phyloP scores from a whole-genome alignment of 352 stramenopile species.

The Globisporangium abappressorium region DNA sequence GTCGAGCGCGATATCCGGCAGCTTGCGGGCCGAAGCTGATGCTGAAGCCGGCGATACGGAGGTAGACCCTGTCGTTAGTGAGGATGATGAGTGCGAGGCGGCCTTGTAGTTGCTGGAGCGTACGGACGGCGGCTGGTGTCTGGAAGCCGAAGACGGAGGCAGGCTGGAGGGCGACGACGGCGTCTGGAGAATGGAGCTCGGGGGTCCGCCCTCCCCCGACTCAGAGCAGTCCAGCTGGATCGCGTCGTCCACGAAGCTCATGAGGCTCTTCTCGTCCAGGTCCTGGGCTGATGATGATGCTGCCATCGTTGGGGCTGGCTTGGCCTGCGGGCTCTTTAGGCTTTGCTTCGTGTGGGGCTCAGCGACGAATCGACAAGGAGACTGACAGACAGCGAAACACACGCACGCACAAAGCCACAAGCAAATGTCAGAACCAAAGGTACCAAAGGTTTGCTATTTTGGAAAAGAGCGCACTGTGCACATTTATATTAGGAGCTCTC shows the following conservation, averaged over 20 bases:
- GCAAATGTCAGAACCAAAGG: neutral
- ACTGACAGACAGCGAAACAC: neutral
- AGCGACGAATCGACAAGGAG: neutral
- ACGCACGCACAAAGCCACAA: neutral
- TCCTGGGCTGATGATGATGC: conserved; percentile 2
- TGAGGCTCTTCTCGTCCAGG: conserved; percentile 11
- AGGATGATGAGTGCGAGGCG: neutral
- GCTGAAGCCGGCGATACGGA: neutral
- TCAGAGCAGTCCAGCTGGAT: conserved; percentile 7
- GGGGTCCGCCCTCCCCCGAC: neutral
- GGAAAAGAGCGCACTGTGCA: neutral
- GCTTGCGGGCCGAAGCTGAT: neutral
- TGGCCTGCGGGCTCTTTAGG: too few species aligned
- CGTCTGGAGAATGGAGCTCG: neutral
- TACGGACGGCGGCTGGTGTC: neutral
- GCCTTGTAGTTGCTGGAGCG: conserved; percentile 8
- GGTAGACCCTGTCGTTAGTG: neutral
- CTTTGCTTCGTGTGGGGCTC: too few species aligned
- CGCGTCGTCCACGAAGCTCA: conserved; percentile 8
- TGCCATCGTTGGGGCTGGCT: neutral
- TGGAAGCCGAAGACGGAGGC: neutral
- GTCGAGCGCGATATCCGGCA: conserved; percentile 19
- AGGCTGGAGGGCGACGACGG: neutral
- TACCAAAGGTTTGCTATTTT: neutral
- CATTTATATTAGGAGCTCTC: neutral